phyloP scores from a whole-genome alignment of 2,329 filamentous ascomycete species.

The Nemania sp. region DNA sequence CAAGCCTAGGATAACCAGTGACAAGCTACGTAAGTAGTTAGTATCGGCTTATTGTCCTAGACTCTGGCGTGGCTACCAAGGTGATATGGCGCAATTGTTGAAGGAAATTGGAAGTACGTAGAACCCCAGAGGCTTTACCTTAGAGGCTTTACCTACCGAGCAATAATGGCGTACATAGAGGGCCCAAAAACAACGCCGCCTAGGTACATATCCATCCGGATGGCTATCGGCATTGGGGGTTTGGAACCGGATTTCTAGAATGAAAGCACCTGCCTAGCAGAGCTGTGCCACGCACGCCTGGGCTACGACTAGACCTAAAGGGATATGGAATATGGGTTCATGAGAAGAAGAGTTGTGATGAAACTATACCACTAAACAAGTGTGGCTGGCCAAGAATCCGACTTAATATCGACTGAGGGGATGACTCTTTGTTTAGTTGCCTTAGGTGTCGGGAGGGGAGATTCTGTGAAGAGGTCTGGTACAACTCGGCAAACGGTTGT shows the following conservation, averaged over 20 bases:
- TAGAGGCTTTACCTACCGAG: no score
- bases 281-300: conserved; percentile 6
- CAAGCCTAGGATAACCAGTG: neutral
- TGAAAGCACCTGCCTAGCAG: neutral
- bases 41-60: neutral
- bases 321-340: neutral
- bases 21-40: no score
- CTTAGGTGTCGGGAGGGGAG: neutral
- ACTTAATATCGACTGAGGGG: conserved; percentile 1
- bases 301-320: neutral
- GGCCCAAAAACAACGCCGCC: no score
- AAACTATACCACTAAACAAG: neutral
- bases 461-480: neutral
- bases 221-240: no score
- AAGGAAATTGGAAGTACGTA: no score
- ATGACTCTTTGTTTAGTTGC: conserved; percentile 23
- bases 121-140: no score
- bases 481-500: neutral
- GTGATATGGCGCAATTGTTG: no score
- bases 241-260: neutral
- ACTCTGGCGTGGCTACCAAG: no score
- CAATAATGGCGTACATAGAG: no score
- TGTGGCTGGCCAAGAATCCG: conserved; percentile 11
- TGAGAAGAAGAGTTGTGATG: neutral
- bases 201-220: no score